Evolutionary conservation across 2,329 filamentous ascomycete genomes (phyloP), one percentile per base, ranked within the genome.

Genomic region (Amphichorda felina): DNA sequence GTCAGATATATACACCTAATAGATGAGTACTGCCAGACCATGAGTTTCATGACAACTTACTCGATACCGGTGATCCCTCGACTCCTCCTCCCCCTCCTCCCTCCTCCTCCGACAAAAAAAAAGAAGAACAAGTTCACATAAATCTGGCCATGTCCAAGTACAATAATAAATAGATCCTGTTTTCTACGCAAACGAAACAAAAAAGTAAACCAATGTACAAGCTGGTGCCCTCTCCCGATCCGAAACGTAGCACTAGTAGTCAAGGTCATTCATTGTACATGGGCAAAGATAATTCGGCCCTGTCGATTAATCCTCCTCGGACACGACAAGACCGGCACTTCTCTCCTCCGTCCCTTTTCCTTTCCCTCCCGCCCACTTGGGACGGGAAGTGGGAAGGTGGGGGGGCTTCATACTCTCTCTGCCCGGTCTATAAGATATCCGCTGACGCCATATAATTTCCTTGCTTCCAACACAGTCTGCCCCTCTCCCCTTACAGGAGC

Each of bases 401-500:
- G 27, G 27, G 27, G n/a, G n/a, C n/a, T n/a, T n/a, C n/a, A n/a
- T 14, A 29, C 6, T 6, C 27, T 29, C 6, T 29, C 6, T 29
- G 27, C 24, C 25, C 21, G 33, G 33, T 35, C 33, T 35, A 35
- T 35, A 35, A 25, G 16, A 15, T 27, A 28, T 28, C 33, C 33
- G 13, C 18, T 9, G 31, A 33, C 31, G 31, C 31, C 31, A 11
- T 11, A 21, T 33, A 33, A 33, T 9, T 13, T 16, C 33, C 34
- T 4, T 30, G 2, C 15, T n/a, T 30, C 21, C 6, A 6, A 24
- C 6, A 24, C 21, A 6, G 10, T 10, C 6, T 24, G 21, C 10
- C 21, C 29, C 2, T 8, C 15, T 15, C n/a, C 8, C 21, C 24
- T 38, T 81, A 98, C 63, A 98, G 73, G 60, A 98, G 70, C 49